A percentile compares a stretch with the other conserved stretches of the same genome.
These are phyloP conservation scores for Hanseniaspora jakobsenii DNA, from an alignment of 805 yeast species.

Conservation along the genomic window DNA sequence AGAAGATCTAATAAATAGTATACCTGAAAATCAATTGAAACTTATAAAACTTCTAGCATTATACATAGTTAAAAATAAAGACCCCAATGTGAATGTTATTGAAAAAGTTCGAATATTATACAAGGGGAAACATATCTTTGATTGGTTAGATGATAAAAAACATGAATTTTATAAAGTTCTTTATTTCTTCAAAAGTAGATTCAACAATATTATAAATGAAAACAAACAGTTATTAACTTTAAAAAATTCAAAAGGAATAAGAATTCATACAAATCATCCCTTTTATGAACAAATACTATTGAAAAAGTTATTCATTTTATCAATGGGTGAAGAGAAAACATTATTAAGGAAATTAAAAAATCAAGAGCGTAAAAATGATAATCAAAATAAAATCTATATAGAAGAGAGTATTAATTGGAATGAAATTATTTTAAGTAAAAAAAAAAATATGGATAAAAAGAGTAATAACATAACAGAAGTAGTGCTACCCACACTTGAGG, in stretches of 20 bases:
- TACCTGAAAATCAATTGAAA: not conserved
- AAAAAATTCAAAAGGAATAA: not conserved
- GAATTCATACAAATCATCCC: slow-evolving; percentile 6
- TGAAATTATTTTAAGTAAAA: not conserved
- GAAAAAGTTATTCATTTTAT: not conserved
- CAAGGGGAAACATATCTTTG: not conserved
- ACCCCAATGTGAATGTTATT: not conserved
- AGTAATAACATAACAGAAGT: not conserved
- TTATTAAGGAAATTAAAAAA: not conserved
- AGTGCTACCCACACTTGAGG: not conserved
- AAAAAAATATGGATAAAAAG: not conserved
- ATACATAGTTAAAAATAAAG: not conserved
- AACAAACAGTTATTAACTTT: not conserved
- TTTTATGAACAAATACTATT: slow-evolving; percentile 2
- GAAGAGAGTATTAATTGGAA: slow-evolving; percentile 7
- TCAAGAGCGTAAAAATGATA: not conserved
- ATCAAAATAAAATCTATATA: not conserved
- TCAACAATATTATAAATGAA: not conserved
- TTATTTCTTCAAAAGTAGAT: not conserved
- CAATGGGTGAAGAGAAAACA: not conserved
- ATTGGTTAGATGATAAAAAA: slow-evolving; percentile 8
- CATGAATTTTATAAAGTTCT: slow-evolving; percentile 3
- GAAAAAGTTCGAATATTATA: not conserved
- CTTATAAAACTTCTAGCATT: slow-evolving; percentile 12
- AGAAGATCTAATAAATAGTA: not conserved